Percentiles rank a stretch among this genome's conserved stretches.
phyloP scores from a whole-genome alignment of 208 protist species.

The Vickermania spadyakhi region DNA sequence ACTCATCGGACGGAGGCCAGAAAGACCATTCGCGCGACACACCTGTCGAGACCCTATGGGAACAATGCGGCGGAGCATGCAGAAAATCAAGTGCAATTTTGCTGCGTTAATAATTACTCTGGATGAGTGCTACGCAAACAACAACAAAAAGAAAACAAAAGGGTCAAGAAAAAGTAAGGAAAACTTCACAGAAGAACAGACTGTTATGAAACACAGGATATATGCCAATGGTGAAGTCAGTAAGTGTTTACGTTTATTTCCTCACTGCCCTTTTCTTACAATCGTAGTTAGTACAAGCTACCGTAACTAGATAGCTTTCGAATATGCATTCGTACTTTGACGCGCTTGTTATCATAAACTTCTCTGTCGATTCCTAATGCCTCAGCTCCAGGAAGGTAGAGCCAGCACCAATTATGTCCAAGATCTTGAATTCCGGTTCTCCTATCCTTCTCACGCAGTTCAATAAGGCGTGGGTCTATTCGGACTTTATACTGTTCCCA shows the following conservation, averaged over 20 bases:
- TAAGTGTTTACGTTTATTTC: constrained; percentile 2
- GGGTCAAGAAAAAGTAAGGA: no score
- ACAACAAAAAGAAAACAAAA: no score
- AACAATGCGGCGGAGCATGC: no score
- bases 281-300: constrained; percentile 51
- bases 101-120: no score
- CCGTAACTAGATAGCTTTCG: constrained; percentile 68
- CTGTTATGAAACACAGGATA: constrained; percentile 1
- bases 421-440: constrained; percentile 86
- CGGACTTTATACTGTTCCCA: constrained; percentile 91
- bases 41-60: no score
- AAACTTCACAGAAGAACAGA: no score
- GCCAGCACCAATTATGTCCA: constrained; percentile 91
- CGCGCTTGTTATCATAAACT: constrained; percentile 90
- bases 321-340: constrained; percentile 89
- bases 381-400: constrained; percentile 88
- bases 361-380: constrained; percentile 84
- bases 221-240: neutral
- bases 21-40: no score
- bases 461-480: constrained; percentile 75
- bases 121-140: no score
- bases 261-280: neutral
- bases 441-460: constrained; percentile 83
- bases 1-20: neutral
- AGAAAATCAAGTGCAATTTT: no score